A percentile compares a stretch with the other conserved stretches of the same genome.
phyloP scores from a whole-genome alignment of 352 stramenopile genomes.

The Phytophthora ramorum region DNA sequence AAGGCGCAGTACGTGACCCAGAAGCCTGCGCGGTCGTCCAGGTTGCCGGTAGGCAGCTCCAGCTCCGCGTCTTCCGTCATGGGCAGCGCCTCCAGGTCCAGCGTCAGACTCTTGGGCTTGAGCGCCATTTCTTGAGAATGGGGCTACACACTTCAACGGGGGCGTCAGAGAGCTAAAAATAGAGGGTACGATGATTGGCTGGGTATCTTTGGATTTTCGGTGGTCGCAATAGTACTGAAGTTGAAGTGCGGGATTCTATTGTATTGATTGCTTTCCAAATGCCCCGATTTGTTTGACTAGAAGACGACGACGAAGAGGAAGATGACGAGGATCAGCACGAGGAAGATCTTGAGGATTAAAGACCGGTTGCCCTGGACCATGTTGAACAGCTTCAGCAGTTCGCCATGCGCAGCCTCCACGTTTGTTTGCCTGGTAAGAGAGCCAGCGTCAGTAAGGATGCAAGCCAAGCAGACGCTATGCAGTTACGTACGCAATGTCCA shows the following conservation, averaged over 20 bases:
- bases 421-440: constrained; percentile 64
- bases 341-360: constrained; percentile 89
- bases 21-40: constrained; percentile 49
- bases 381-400: constrained; percentile 87
- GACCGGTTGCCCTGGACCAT: constrained; percentile 84
- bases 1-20: constrained; percentile 77
- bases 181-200: constrained; percentile 16
- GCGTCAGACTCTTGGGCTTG: constrained; percentile 26
- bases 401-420: constrained; percentile 72
- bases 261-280: constrained; percentile 14
- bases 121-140: constrained; percentile 24
- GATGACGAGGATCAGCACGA: constrained; percentile 83
- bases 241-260: constrained; percentile 26
- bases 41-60: constrained; percentile 17
- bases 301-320: constrained; percentile 89
- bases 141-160: constrained; percentile 10
- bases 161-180: constrained; percentile 13
- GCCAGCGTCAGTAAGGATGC: constrained; percentile 15
- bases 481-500: constrained; percentile 83
- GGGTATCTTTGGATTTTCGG: not conserved
- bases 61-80: constrained; percentile 18
- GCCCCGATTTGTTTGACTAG: constrained; percentile 25
- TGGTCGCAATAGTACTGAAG: constrained; percentile 3
- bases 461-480: not conserved
- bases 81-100: constrained; percentile 24